Evolutionary conservation across 1,284 basidiomycete genomes (phyloP).

Genomic region (Tetrapyrgos nigripes): DNA sequence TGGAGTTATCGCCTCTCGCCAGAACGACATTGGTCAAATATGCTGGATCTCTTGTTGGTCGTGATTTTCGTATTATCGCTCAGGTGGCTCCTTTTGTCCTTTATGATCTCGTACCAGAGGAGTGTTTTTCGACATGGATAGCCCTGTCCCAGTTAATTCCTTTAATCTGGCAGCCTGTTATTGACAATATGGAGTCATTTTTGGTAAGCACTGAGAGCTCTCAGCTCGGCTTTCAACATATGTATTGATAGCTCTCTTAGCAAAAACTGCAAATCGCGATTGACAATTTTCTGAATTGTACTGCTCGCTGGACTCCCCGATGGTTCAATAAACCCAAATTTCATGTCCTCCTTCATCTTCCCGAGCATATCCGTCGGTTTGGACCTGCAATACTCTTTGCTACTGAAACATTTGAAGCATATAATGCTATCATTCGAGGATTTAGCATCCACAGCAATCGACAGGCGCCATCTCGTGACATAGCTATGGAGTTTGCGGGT

Average conservation of each 20-base stretch:
- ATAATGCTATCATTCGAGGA: constrained; percentile 21
- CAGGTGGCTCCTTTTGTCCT: constrained; percentile 21
- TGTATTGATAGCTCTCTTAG: background rate
- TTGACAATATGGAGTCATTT: constrained; percentile 13
- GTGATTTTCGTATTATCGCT: constrained; percentile 19
- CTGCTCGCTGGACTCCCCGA: constrained; percentile 8
- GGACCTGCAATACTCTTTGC: constrained; percentile 20
- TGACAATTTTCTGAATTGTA: constrained; percentile 9
- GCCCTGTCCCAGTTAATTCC: constrained; percentile 14
- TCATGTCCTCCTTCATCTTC: constrained; percentile 23
- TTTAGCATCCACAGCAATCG: constrained; percentile 22
- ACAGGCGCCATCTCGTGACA: constrained; percentile 27
- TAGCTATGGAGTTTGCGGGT: constrained; percentile 18
- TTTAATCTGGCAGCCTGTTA: constrained; percentile 19
- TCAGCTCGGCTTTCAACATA: background rate
- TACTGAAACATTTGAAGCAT: constrained; percentile 24
- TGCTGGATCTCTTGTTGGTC: constrained; percentile 18
- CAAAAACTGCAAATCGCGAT: background rate
- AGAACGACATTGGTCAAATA: constrained; percentile 20
- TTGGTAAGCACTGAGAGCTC: constrained; percentile 7
- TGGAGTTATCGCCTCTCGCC: background rate
- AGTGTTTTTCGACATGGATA: constrained; percentile 14
- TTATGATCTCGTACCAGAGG: constrained; percentile 8
- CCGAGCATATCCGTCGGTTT: constrained; percentile 16
- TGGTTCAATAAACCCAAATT: constrained; percentile 31